A percentile compares a stretch with the other conserved stretches of the same genome.
Conservation (phyloP, 192 early-diverging fungal genomes). For the Oehlia diaphana region DNA sequence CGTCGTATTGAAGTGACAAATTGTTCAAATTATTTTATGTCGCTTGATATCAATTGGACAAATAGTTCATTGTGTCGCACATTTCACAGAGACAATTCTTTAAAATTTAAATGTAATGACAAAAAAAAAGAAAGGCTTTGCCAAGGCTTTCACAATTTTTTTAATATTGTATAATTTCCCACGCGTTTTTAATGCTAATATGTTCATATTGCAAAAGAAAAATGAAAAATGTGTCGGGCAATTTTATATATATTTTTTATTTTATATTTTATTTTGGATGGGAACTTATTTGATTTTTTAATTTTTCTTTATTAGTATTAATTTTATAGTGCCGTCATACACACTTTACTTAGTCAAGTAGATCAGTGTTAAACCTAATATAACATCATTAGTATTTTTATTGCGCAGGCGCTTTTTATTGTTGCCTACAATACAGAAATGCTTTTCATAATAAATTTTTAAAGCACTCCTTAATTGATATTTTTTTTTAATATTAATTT, state of each 20-base stretch:
- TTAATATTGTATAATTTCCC: background rate
- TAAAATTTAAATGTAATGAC: constrained; percentile 3
- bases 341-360: background rate
- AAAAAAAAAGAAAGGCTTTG: background rate
- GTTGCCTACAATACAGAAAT: background rate
- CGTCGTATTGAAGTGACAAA: background rate
- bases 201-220: background rate
- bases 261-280: background rate
- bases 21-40: background rate
- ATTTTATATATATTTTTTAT: background rate
- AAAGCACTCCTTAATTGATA: too few species aligned
- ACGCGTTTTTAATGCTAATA: background rate
- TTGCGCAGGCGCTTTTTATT: background rate
- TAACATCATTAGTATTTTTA: background rate
- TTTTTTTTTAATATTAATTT: too few species aligned
- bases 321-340: background rate
- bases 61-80: constrained; percentile 1
- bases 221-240: background rate
- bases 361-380: background rate
- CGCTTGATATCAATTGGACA: background rate
- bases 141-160: background rate
- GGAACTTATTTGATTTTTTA: background rate
- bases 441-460: background rate
- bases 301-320: background rate
- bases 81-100: constrained; percentile 6